A percentile compares a stretch with the other conserved stretches of the same genome.
phyloP scores from a whole-genome alignment of 2,329 filamentous ascomycete species.

The Huntiella savannae region DNA sequence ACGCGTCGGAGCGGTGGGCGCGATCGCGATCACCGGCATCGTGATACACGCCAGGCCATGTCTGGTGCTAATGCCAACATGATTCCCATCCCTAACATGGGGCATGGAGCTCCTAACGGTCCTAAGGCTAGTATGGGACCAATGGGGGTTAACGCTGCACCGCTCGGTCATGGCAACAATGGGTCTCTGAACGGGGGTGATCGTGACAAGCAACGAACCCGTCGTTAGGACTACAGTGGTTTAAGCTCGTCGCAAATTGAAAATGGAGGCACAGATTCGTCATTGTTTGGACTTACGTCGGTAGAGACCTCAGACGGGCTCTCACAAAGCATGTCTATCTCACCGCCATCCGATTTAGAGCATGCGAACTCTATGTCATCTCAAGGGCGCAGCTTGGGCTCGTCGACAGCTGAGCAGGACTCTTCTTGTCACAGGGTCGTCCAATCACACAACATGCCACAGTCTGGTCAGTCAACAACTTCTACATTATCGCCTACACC shows the following conservation, averaged over 20 bases:
- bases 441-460: too few species aligned
- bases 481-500: too few species aligned
- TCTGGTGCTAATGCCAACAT: constrained; percentile 1
- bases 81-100: constrained; percentile 6
- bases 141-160: constrained; percentile 10
- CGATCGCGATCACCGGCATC: constrained; percentile 12
- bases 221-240: constrained; percentile 14
- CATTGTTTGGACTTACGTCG: too few species aligned
- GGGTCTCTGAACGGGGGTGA: constrained; percentile 15
- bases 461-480: too few species aligned
- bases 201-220: constrained; percentile 20
- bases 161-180: constrained; percentile 1
- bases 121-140: constrained; percentile 3
- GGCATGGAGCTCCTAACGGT: background rate
- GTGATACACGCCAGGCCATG: constrained; percentile 1
- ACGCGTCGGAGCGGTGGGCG: constrained; percentile 7
- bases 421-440: too few species aligned
- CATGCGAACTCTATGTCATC: too few species aligned
- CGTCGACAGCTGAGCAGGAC: too few species aligned
- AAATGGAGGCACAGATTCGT: too few species aligned
- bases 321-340: too few species aligned
- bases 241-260: background rate
- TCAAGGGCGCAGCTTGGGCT: too few species aligned
- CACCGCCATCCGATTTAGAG: too few species aligned
- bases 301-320: too few species aligned